Percentiles rank a stretch among this genome's conserved stretches.
These are phyloP conservation scores for Gentiana straminea DNA, from an alignment of 257 asterid species.

Conservation along the genomic window DNA sequence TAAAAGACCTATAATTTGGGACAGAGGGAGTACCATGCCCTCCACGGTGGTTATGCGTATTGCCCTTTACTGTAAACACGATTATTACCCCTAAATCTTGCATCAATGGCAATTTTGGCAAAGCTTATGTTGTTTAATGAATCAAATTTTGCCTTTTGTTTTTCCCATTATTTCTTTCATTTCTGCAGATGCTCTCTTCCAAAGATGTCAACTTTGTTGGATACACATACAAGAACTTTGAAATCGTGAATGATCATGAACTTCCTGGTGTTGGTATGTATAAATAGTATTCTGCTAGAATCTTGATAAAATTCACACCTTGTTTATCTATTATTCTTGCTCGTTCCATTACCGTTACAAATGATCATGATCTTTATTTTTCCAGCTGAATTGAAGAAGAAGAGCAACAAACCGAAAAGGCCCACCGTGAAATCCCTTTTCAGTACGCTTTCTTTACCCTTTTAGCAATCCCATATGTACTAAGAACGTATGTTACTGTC, in stretches of 20 bases:
- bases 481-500: too few relatives aligned
- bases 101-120: background rate
- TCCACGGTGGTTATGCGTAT: too few relatives aligned
- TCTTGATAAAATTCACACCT: too few relatives aligned
- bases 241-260: constrained; percentile 82
- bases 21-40: too few relatives aligned
- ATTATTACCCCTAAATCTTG: background rate
- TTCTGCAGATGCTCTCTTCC: constrained; percentile 82
- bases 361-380: constrained; percentile 12
- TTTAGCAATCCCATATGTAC: background rate
- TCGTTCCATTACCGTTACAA: background rate
- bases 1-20: too few relatives aligned
- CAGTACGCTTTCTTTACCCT: constrained; percentile 42
- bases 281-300: background rate
- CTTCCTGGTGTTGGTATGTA: constrained; percentile 69
- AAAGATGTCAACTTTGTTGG: constrained; percentile 98
- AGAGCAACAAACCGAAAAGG: constrained; percentile 71
- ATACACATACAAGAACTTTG: constrained; percentile 91
- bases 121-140: too few relatives aligned
- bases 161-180: constrained; percentile 10
- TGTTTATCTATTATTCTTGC: too few relatives aligned
- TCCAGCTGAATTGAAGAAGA: constrained; percentile 87
- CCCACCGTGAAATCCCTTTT: constrained; percentile 93
- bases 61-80: too few relatives aligned
- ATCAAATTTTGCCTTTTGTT: background rate